These are phyloP conservation scores for Irpex sp. DNA, from an alignment of 1,284 basidiomycete genomes.

Conservation along the genomic window DNA sequence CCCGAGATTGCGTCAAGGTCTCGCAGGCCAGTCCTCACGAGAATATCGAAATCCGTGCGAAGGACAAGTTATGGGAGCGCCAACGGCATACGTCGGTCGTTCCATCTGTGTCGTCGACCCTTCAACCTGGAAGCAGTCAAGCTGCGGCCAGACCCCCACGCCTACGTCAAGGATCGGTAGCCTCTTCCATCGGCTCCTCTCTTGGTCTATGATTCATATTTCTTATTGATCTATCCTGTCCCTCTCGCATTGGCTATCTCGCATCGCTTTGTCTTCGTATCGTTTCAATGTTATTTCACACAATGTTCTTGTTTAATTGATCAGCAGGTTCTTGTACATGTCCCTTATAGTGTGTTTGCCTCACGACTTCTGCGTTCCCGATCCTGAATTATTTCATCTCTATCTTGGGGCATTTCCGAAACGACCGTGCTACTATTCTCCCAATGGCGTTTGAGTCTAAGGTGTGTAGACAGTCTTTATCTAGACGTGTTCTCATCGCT, in stretches of 20 bases:
- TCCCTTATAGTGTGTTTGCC: no score
- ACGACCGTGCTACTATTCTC: no score
- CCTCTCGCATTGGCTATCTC: not conserved
- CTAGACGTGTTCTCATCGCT: no score
- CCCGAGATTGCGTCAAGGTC: slow-evolving; percentile 85
- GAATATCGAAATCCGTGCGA: slow-evolving; percentile 83
- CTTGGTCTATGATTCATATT: slow-evolving; percentile 24
- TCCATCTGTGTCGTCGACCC: slow-evolving; percentile 27
- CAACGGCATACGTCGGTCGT: slow-evolving; percentile 51
- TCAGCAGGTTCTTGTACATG: not conserved
- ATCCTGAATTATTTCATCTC: no score
- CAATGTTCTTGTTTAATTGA: not conserved
- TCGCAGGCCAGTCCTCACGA: slow-evolving; percentile 75
- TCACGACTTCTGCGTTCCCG: no score
- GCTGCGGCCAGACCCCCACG: slow-evolving; percentile 17
- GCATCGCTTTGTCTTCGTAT: not conserved
- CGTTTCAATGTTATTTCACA: not conserved
- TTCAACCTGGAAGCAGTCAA: slow-evolving; percentile 11
- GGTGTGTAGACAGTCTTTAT: no score
- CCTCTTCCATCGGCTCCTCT: slow-evolving; percentile 32
- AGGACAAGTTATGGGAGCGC: slow-evolving; percentile 80
- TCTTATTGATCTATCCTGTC: not conserved
- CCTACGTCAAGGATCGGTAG: slow-evolving; percentile 22
- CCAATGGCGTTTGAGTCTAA: no score
- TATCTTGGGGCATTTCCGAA: no score